Evolutionary conservation across 2,329 filamentous ascomycete genomes (phyloP).

Genomic region (Alternaria dauci): DNA sequence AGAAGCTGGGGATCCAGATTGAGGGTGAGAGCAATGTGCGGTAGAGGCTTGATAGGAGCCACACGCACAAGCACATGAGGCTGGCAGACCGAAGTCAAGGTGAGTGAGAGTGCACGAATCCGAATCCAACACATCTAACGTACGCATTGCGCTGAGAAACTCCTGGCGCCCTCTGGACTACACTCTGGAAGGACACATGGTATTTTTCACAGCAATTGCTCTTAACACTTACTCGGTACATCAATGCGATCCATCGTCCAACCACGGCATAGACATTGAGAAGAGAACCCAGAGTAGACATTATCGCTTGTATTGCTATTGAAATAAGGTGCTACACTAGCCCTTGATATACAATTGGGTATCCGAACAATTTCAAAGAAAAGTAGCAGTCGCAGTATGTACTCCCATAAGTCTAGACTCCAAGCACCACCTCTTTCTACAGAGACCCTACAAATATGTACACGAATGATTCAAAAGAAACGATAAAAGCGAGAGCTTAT

Average conservation of each 20-base stretch:
- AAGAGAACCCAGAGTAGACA: not conserved
- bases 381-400: conserved; percentile 1
- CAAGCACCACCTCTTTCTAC: not conserved
- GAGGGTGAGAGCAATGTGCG: not conserved
- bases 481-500: not conserved
- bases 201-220: not conserved
- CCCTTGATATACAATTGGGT: conserved; percentile 14
- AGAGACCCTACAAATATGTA: conserved; percentile 1
- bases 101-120: not conserved
- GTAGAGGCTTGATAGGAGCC: not conserved
- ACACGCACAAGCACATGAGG: not conserved
- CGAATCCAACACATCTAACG: not conserved
- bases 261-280: not conserved
- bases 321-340: conserved; percentile 3
- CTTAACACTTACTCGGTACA: not conserved
- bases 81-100: not conserved
- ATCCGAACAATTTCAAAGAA: conserved; percentile 14
- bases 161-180: not conserved
- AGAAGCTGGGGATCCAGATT: not conserved
- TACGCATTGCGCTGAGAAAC: not conserved
- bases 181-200: not conserved
- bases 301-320: conserved; percentile 2
- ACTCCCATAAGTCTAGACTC: not conserved
- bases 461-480: not conserved
- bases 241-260: not conserved